Conservation (phyloP, 495 filamentous ascomycete genomes). For the Penicilliopsis zonata region DNA sequence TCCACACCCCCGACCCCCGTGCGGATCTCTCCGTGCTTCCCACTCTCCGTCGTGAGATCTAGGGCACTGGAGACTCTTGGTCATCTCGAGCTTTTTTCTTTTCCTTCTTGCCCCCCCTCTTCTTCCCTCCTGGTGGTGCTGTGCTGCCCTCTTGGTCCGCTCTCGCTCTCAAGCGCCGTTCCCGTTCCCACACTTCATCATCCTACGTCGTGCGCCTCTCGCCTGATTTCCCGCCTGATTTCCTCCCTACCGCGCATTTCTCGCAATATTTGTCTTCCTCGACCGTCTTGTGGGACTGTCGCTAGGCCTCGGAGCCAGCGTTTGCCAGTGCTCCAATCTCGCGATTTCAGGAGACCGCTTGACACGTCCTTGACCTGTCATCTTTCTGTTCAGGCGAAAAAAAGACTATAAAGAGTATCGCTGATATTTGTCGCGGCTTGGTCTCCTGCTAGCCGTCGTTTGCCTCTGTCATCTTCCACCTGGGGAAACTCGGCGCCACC, state of each 20-base stretch:
- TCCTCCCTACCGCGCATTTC: background rate
- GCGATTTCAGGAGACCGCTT: too few relatives aligned
- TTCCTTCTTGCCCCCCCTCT: too few relatives aligned
- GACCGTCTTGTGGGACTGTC: too few relatives aligned
- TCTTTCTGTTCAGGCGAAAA: too few relatives aligned
- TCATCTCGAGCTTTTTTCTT: too few relatives aligned
- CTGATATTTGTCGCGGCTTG: too few relatives aligned
- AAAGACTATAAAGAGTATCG: too few relatives aligned
- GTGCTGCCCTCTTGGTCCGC: background rate
- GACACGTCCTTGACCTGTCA: too few relatives aligned
- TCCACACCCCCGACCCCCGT: background rate
- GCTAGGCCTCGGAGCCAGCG: too few relatives aligned
- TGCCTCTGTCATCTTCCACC: background rate
- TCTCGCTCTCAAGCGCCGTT: slow-evolving; percentile 1
- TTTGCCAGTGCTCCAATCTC: too few relatives aligned
- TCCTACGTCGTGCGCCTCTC: background rate
- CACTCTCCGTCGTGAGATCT: background rate
- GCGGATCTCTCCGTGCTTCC: background rate
- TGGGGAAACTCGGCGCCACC: slow-evolving; percentile 1
- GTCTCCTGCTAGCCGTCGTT: too few relatives aligned
- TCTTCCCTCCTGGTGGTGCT: background rate
- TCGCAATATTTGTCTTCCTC: too few relatives aligned
- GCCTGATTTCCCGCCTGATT: background rate
- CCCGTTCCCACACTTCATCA: background rate
- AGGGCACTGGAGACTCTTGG: background rate